phyloP scores from a whole-genome alignment of 148 eudicot species.

The Cornus florida region DNA sequence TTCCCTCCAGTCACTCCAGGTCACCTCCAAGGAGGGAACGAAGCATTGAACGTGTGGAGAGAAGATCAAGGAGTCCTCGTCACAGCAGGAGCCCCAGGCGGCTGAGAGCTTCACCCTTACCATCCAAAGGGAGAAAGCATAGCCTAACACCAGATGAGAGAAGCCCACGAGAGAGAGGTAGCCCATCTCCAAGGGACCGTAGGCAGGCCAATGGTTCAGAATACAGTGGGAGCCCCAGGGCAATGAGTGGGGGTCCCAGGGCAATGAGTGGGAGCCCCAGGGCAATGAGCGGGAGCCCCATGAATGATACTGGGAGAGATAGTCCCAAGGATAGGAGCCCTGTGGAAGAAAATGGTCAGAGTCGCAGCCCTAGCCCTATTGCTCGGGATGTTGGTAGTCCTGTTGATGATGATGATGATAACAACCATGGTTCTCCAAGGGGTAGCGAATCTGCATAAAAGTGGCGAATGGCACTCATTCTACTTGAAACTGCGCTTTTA shows the following conservation, averaged over 20 bases:
- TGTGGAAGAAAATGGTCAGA: slow-evolving; percentile 44
- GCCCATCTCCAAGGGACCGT: slow-evolving; percentile 43
- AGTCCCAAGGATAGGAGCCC: slow-evolving; percentile 48
- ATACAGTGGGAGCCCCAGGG: slow-evolving; percentile 50
- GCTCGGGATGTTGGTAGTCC: slow-evolving; percentile 36
- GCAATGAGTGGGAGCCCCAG: slow-evolving; percentile 53
- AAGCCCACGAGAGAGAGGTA: slow-evolving; percentile 34
- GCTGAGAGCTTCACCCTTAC: slow-evolving; percentile 36
- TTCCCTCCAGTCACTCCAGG: slow-evolving; percentile 54
- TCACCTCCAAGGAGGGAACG: slow-evolving; percentile 54
- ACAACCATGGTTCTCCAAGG: slow-evolving; percentile 40
- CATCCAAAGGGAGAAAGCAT: slow-evolving; percentile 43
- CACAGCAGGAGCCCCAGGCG: slow-evolving; percentile 51
- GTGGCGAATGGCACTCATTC: neutral
- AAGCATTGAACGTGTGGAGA: slow-evolving; percentile 36
- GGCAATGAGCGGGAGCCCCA: slow-evolving; percentile 46
- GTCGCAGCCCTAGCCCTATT: slow-evolving; percentile 34
- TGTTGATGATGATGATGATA: slow-evolving; percentile 47
- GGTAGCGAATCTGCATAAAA: slow-evolving; percentile 41
- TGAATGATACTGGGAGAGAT: slow-evolving; percentile 36
- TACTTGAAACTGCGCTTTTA: too few species aligned
- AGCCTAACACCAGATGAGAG: slow-evolving; percentile 48
- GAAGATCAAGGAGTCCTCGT: slow-evolving; percentile 50
- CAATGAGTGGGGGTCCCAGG: too few species aligned
- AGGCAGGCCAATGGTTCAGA: slow-evolving; percentile 44